Evolutionary conservation across 2,329 filamentous ascomycete species (phyloP).

Genomic region (Ilyonectria destructans): DNA sequence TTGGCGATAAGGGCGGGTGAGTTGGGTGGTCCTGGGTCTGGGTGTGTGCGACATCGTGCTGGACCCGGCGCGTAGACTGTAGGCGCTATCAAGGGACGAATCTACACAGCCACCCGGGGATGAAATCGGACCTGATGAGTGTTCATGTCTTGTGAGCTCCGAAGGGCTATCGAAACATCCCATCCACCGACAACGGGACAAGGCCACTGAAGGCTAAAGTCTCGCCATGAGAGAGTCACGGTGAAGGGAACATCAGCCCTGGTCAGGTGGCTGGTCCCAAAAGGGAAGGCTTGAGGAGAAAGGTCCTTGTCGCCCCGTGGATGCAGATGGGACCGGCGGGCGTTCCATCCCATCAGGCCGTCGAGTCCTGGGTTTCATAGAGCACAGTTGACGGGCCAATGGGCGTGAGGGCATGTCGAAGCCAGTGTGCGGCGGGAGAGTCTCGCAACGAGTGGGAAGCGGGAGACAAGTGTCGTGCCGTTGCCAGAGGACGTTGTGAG

Average conservation of each 20-base stretch:
- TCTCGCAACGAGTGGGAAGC: conserved; percentile 9
- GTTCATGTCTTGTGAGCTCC: conserved; percentile 17
- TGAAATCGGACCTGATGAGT: conserved; percentile 7
- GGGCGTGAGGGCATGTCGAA: conserved; percentile 14
- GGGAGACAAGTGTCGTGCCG: conserved; percentile 11
- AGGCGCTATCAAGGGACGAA: conserved; percentile 5
- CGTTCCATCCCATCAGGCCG: conserved; percentile 41
- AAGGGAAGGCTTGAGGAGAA: conserved; percentile 43
- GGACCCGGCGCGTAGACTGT: background rate
- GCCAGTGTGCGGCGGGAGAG: conserved; percentile 9
- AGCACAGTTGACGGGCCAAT: conserved; percentile 34
- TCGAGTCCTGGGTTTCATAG: conserved; percentile 20
- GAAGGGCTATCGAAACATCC: conserved; percentile 7
- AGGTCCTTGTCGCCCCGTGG: conserved; percentile 42
- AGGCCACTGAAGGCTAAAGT: conserved; percentile 33
- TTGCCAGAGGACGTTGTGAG: background rate
- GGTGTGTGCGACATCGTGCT: conserved; percentile 1
- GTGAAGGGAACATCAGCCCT: conserved; percentile 37
- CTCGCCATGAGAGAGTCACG: conserved; percentile 39
- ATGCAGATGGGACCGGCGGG: conserved; percentile 44
- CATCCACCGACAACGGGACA: conserved; percentile 4
- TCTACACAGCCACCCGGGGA: conserved; percentile 27
- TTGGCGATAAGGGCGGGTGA: conserved; percentile 28
- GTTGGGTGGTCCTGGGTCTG: conserved; percentile 20
- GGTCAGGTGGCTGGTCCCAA: conserved; percentile 47